A percentile compares a stretch with the other conserved stretches of the same genome.
phyloP scores from a whole-genome alignment of 129 eudicot species.

The Flaveria sonorensis region DNA sequence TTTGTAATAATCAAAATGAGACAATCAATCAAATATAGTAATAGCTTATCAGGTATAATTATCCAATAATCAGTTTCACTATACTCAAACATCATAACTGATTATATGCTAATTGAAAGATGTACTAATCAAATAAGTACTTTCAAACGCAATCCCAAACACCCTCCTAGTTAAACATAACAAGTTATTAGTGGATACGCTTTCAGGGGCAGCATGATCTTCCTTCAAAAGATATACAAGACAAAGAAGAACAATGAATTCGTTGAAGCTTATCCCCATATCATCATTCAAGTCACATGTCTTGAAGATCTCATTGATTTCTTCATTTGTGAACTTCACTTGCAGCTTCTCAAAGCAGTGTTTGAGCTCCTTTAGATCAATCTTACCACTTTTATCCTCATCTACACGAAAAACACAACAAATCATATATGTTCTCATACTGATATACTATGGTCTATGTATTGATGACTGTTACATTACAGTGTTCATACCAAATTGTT shows the following conservation, averaged over 20 bases:
- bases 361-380: constrained; percentile 81
- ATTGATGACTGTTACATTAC: neutral
- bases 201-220: constrained; percentile 39
- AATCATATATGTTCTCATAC: neutral
- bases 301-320: constrained; percentile 63
- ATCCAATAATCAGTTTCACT: neutral
- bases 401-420: constrained; percentile 36
- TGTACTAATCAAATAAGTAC: neutral
- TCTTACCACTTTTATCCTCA: constrained; percentile 76
- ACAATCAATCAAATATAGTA: neutral
- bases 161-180: neutral
- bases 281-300: constrained; percentile 77
- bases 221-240: constrained; percentile 86
- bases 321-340: constrained; percentile 67
- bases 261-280: constrained; percentile 76
- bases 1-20: neutral
- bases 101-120: neutral
- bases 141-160: neutral
- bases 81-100: neutral
- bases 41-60: neutral
- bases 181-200: constrained; percentile 45
- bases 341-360: constrained; percentile 67
- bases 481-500: constrained; percentile 60
- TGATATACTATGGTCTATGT: neutral
- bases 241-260: constrained; percentile 90